phyloP scores from a whole-genome alignment of 2,329 filamentous ascomycete genomes.

The Fonsecaea erecta region DNA sequence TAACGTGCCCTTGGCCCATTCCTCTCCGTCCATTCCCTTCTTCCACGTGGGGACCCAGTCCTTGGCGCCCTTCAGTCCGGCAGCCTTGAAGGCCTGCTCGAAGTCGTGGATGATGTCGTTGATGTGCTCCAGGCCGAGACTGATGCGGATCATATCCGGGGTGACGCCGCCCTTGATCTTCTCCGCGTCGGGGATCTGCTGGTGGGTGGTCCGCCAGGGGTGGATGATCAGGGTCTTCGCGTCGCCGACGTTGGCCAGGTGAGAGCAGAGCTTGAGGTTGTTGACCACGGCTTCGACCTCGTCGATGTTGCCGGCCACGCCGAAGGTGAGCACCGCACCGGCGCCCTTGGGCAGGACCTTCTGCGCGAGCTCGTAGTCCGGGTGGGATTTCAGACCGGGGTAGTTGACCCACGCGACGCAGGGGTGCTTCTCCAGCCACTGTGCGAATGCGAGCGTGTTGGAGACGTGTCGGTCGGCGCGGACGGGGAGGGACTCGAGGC shows the following conservation, averaged over 20 bases:
- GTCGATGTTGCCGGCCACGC: slow-evolving; percentile 80
- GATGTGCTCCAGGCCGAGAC: slow-evolving; percentile 87
- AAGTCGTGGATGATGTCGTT: slow-evolving; percentile 93
- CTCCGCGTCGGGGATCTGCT: slow-evolving; percentile 80
- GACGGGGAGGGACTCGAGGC: slow-evolving; percentile 85
- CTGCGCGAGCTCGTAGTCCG: slow-evolving; percentile 77
- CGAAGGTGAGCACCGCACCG: slow-evolving; percentile 92
- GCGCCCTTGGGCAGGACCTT: slow-evolving; percentile 83
- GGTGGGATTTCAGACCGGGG: slow-evolving; percentile 80
- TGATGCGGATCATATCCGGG: slow-evolving; percentile 84
- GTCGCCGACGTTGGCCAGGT: slow-evolving; percentile 91
- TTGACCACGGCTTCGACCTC: slow-evolving; percentile 89
- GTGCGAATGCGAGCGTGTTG: slow-evolving; percentile 80
- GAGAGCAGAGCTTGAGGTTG: slow-evolving; percentile 93
- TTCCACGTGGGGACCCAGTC: slow-evolving; percentile 22
- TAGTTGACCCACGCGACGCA: slow-evolving; percentile 94
- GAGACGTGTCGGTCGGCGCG: slow-evolving; percentile 82
- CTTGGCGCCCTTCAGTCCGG: slow-evolving; percentile 15
- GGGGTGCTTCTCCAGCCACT: slow-evolving; percentile 79
- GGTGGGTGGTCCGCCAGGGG: slow-evolving; percentile 87
- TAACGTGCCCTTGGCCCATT: slow-evolving; percentile 15
- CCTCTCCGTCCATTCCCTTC: slow-evolving; percentile 11
- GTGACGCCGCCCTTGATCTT: slow-evolving; percentile 75
- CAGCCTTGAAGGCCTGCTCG: slow-evolving; percentile 74
- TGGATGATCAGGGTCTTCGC: slow-evolving; percentile 88